These are phyloP conservation scores for Xylaria venustula DNA, from an alignment of 495 filamentous ascomycete species.

Conservation along the genomic window DNA sequence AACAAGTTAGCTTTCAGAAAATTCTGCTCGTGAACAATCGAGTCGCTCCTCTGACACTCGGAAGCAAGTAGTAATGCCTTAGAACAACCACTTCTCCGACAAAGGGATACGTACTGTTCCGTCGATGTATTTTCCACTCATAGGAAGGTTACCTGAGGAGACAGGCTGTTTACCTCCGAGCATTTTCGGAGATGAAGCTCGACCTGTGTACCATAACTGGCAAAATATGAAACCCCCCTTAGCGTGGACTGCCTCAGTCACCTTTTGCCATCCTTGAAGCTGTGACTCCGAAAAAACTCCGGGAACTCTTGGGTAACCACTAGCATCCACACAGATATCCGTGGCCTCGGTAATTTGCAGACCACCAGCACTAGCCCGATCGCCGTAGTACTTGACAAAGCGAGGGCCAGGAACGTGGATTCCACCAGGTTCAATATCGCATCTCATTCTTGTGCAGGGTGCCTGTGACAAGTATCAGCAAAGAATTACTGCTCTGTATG, in stretches of 20 bases:
- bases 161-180: slow-evolving; percentile 39
- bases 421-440: slow-evolving; percentile 33
- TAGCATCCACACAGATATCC: slow-evolving; percentile 53
- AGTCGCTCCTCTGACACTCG: no score
- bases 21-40: no score
- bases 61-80: no score
- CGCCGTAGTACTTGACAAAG: slow-evolving; percentile 55
- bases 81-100: no score
- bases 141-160: slow-evolving; percentile 26
- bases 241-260: slow-evolving; percentile 63
- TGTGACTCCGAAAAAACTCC: slow-evolving; percentile 61
- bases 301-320: slow-evolving; percentile 52
- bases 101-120: slow-evolving; percentile 16
- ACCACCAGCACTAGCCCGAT: slow-evolving; percentile 54
- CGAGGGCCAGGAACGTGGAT: slow-evolving; percentile 43
- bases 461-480: slow-evolving; percentile 24
- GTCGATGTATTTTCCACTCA: slow-evolving; percentile 19
- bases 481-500: no score
- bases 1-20: no score
- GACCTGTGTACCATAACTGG: slow-evolving; percentile 66
- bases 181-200: slow-evolving; percentile 44
- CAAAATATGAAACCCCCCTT: slow-evolving; percentile 60
- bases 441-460: slow-evolving; percentile 36
- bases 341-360: slow-evolving; percentile 64
- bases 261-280: slow-evolving; percentile 56